Conservation (phyloP, 2,329 filamentous ascomycete genomes). For the Fusarium papillatum region DNA sequence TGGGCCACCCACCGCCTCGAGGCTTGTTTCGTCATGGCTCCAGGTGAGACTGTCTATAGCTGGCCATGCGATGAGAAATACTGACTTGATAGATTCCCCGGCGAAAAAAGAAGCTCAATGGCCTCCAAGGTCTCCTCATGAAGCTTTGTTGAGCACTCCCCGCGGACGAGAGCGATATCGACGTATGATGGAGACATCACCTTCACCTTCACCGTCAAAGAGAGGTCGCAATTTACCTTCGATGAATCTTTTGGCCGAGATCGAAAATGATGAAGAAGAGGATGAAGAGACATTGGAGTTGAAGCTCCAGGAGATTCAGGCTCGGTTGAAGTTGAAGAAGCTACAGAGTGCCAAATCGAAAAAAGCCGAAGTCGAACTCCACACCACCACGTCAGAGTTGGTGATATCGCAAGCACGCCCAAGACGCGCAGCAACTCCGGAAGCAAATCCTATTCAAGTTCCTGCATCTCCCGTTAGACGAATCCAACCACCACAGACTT, state of each 20-base stretch:
- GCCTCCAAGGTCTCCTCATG: constrained; percentile 76
- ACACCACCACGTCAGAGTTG: constrained; percentile 35
- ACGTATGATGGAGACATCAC: constrained; percentile 75
- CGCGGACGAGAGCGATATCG: constrained; percentile 83
- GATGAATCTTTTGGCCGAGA: constrained; percentile 49
- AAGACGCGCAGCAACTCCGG: constrained; percentile 45
- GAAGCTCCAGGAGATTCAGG: constrained; percentile 90
- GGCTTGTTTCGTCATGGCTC: constrained; percentile 39
- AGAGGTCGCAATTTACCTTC: constrained; percentile 39
- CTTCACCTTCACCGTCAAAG: constrained; percentile 73
- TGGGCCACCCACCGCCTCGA: constrained; percentile 20
- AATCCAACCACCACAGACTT: constrained; percentile 70
- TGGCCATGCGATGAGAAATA: constrained; percentile 1
- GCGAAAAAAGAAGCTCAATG: constrained; percentile 66
- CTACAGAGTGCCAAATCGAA: constrained; percentile 71
- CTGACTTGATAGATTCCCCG: constrained; percentile 43
- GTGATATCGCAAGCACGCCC: constrained; percentile 40
- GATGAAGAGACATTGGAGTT: constrained; percentile 93
- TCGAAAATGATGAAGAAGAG: constrained; percentile 73
- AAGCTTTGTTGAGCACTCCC: constrained; percentile 77
- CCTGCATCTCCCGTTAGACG: constrained; percentile 80
- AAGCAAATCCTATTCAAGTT: constrained; percentile 73
- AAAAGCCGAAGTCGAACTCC: constrained; percentile 35
- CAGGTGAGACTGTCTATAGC: constrained; percentile 37
- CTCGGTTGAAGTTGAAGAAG: constrained; percentile 88